These are phyloP conservation scores for Carpinus viminea DNA, from an alignment of 306 rosid genomes.

Conservation along the genomic window DNA sequence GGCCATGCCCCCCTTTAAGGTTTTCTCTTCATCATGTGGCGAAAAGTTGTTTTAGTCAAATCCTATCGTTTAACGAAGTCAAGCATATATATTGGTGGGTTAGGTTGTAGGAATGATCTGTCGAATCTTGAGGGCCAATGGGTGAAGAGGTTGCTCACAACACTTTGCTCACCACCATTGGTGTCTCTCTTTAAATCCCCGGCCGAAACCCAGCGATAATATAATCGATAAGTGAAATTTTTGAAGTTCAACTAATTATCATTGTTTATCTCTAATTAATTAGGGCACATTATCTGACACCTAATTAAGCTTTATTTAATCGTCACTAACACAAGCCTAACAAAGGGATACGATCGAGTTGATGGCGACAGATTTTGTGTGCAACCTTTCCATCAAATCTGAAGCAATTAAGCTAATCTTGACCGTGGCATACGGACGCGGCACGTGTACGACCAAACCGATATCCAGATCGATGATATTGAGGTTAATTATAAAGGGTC, in stretches of 20 bases:
- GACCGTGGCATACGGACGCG: slow-evolving; percentile 28
- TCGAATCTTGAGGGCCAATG: slow-evolving; percentile 36
- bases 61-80: slow-evolving; percentile 5
- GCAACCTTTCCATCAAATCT: slow-evolving; percentile 5
- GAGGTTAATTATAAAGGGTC: not conserved
- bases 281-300: not conserved
- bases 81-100: slow-evolving; percentile 39
- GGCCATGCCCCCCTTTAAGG: slow-evolving; percentile 7
- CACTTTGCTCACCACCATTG: slow-evolving; percentile 40
- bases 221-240: not conserved
- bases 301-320: not conserved
- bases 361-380: slow-evolving; percentile 6
- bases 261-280: slow-evolving; percentile 11
- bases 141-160: slow-evolving; percentile 27
- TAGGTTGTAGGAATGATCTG: slow-evolving; percentile 58
- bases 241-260: no score
- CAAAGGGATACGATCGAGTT: not conserved
- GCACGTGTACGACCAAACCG: slow-evolving; percentile 35
- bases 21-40: not conserved
- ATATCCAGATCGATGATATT: not conserved
- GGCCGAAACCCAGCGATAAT: slow-evolving; percentile 22
- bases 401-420: slow-evolving; percentile 35
- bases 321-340: slow-evolving; percentile 1
- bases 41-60: slow-evolving; percentile 1
- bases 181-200: slow-evolving; percentile 1